Percentiles rank a stretch among this genome's conserved stretches.
These are phyloP conservation scores for Aspergillus arachidicola DNA, from an alignment of 2,329 filamentous ascomycete species.

Conservation along the genomic window DNA sequence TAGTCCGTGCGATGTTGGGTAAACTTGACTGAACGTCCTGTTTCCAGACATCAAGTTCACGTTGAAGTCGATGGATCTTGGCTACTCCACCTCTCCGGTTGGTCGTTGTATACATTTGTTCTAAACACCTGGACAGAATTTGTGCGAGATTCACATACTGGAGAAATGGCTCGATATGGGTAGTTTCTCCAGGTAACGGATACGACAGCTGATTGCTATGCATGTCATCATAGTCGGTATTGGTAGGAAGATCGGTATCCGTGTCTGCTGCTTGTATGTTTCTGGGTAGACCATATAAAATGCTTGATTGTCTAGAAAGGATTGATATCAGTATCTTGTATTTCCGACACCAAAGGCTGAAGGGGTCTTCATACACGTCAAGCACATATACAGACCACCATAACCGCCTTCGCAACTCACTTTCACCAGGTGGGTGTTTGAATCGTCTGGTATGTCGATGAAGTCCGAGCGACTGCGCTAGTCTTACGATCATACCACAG, in stretches of 20 bases:
- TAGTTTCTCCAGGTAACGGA: conserved; percentile 2
- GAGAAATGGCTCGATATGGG: conserved; percentile 3
- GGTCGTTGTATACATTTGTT: conserved; percentile 6
- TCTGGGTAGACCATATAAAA: conserved; percentile 1
- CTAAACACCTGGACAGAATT: not conserved
- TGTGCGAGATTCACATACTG: not conserved
- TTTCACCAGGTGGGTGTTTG: not conserved
- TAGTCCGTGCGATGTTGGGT: too few relatives aligned
- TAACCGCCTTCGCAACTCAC: conserved; percentile 2
- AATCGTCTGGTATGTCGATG: not conserved
- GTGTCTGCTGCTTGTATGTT: not conserved
- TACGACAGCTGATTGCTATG: not conserved
- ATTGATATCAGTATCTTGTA: too few relatives aligned
- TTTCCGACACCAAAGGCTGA: too few relatives aligned
- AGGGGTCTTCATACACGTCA: not conserved
- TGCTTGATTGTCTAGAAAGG: not conserved
- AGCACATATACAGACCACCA: conserved; percentile 6
- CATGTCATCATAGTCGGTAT: not conserved
- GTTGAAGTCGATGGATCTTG: not conserved
- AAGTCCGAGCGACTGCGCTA: too few relatives aligned
- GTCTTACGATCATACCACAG: too few relatives aligned
- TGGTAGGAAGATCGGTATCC: conserved; percentile 4
- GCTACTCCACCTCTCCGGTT: not conserved
- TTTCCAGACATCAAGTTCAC: not conserved
- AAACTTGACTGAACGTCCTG: not conserved